These are phyloP conservation scores for Amphicarpaea edgeworthii DNA, from an alignment of 306 rosid genomes.

Conservation along the genomic window DNA sequence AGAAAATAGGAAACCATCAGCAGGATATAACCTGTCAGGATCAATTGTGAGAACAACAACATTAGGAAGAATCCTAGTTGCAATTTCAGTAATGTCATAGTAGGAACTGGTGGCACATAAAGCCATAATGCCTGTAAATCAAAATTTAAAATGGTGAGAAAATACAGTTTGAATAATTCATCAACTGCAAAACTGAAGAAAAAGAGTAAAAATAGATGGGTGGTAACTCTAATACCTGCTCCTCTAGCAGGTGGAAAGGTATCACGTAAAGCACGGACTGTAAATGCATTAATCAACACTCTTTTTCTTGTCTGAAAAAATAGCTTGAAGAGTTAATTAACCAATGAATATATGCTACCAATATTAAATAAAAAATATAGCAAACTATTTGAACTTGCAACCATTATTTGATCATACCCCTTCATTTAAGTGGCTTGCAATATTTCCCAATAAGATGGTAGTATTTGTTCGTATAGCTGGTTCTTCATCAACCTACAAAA, in stretches of 20 bases:
- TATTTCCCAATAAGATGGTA: slow-evolving; percentile 92
- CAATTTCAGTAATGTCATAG: slow-evolving; percentile 88
- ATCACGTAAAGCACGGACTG: slow-evolving; percentile 97
- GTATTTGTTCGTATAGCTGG: slow-evolving; percentile 96
- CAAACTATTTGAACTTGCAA: slow-evolving; percentile 36
- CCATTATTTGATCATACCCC: slow-evolving; percentile 73
- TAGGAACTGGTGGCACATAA: slow-evolving; percentile 93
- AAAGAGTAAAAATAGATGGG: slow-evolving; percentile 11
- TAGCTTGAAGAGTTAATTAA: slow-evolving; percentile 44
- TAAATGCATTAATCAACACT: slow-evolving; percentile 97
- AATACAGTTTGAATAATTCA: slow-evolving; percentile 30
- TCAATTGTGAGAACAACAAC: slow-evolving; percentile 88
- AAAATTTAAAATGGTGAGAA: slow-evolving; percentile 21
- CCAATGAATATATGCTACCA: slow-evolving; percentile 33
- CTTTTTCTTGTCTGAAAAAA: slow-evolving; percentile 91
- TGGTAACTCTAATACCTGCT: slow-evolving; percentile 73
- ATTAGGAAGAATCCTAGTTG: slow-evolving; percentile 95
- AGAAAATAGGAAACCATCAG: slow-evolving; percentile 34
- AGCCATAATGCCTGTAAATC: slow-evolving; percentile 91
- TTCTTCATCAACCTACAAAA: slow-evolving; percentile 94
- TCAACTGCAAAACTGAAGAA: slow-evolving; percentile 36
- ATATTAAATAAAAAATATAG: slow-evolving; percentile 36
- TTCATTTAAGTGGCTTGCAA: slow-evolving; percentile 85
- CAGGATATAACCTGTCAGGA: slow-evolving; percentile 77
- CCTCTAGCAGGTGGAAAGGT: slow-evolving; percentile 96